phyloP scores from a whole-genome alignment of 345 rosid genomes.

The Hypericum perforatum region DNA sequence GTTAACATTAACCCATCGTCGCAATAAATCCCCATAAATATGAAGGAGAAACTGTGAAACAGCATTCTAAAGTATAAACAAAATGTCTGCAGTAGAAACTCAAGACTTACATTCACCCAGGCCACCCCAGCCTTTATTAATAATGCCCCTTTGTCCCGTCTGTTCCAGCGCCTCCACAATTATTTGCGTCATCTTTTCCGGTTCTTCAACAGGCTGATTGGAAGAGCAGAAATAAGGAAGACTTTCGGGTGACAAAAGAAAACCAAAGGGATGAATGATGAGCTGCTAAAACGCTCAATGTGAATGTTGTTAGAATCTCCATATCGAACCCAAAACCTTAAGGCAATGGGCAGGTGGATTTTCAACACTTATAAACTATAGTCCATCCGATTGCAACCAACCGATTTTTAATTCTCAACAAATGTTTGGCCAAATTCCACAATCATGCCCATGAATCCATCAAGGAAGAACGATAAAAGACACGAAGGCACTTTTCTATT shows the following conservation, averaged over 20 bases:
- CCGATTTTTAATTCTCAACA: no score
- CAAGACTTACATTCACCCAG: conserved; percentile 67
- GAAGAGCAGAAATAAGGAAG: background rate
- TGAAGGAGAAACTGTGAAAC: background rate
- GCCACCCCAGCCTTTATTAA: conserved; percentile 99
- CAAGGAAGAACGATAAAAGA: no score
- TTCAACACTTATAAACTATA: no score
- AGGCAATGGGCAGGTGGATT: no score
- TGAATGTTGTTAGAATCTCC: no score
- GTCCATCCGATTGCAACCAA: no score
- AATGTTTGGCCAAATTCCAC: no score
- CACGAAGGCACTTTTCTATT: no score
- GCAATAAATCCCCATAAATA: conserved; percentile 3
- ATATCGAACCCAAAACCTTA: no score
- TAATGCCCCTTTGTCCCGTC: conserved; percentile 91
- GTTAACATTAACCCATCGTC: conserved; percentile 15
- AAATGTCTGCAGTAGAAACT: background rate
- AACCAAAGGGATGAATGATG: background rate
- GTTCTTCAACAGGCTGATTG: conserved; percentile 80
- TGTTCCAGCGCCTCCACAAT: conserved; percentile 64
- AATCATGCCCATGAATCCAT: no score
- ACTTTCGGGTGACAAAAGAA: background rate
- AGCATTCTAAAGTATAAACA: background rate
- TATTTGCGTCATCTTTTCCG: conserved; percentile 74
- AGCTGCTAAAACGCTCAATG: no score